Percentiles rank a stretch among this genome's conserved stretches.
phyloP scores from a whole-genome alignment of 768 basidiomycete species.

The Lactarius indigo region DNA sequence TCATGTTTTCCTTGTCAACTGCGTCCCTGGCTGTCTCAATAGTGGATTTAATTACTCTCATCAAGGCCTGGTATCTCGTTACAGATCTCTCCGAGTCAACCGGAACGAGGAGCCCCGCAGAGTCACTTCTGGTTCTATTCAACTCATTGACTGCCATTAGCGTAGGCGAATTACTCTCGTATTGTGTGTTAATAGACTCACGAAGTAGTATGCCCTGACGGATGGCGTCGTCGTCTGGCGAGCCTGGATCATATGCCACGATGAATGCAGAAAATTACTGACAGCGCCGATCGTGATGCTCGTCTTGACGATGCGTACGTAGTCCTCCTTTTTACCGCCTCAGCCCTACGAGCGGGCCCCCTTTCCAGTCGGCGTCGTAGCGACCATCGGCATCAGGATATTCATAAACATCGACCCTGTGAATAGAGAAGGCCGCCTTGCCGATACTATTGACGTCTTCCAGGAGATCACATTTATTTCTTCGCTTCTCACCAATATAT shows the following conservation, averaged over 20 bases:
- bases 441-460: background rate
- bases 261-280: background rate
- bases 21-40: background rate
- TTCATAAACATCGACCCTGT: background rate
- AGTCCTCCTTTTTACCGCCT: too few species aligned
- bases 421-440: background rate
- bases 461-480: background rate
- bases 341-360: background rate
- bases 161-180: background rate
- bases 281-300: background rate
- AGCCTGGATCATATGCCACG: background rate
- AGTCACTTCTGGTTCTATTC: background rate
- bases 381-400: background rate
- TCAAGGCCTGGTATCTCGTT: background rate
- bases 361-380: background rate
- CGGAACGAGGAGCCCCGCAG: background rate
- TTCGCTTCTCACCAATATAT: background rate
- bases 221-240: constrained; percentile 4
- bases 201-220: background rate
- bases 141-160: background rate
- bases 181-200: background rate
- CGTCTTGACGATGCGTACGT: background rate
- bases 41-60: background rate
- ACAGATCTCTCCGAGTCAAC: background rate
- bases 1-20: constrained; percentile 2